phyloP scores from a whole-genome alignment of 345 rosid species.

The Melaleuca alternifolia region DNA sequence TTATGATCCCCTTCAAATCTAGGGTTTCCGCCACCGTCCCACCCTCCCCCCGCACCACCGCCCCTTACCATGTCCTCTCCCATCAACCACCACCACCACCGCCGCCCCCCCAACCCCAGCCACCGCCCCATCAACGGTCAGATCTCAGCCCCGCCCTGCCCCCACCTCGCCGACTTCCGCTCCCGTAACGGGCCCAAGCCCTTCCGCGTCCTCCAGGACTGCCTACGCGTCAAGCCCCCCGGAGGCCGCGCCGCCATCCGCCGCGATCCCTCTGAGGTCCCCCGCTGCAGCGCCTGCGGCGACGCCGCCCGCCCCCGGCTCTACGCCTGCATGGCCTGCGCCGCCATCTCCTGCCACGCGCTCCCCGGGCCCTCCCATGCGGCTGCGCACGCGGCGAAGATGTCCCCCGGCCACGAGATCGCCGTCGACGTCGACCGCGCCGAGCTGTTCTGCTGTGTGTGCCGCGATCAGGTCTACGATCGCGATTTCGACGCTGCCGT shows the following conservation, averaged over 20 bases:
- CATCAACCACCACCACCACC: neutral
- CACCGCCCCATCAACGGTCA: constrained; percentile 14
- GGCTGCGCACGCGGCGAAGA: constrained; percentile 27
- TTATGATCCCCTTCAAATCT: constrained; percentile 20
- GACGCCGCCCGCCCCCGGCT: constrained; percentile 25
- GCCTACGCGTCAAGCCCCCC: constrained; percentile 51
- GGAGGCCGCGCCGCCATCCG: constrained; percentile 42
- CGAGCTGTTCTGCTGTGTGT: constrained; percentile 76
- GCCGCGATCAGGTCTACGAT: constrained; percentile 82
- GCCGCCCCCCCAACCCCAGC: neutral
- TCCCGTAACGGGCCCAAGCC: constrained; percentile 34
- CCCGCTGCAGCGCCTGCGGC: constrained; percentile 35
- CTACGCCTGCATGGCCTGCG: constrained; percentile 54
- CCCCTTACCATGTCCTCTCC: neutral
- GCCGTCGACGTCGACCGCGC: constrained; percentile 72
- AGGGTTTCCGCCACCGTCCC: constrained; percentile 19
- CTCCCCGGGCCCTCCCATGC: constrained; percentile 29
- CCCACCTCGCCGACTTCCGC: constrained; percentile 47
- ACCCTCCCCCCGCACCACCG: neutral
- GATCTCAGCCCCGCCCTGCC: constrained; percentile 24
- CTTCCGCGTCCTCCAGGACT: constrained; percentile 42
- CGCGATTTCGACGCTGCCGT: constrained; percentile 69
- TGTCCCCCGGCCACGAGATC: constrained; percentile 47
- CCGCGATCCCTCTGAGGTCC: constrained; percentile 43
- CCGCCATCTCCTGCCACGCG: constrained; percentile 40